phyloP scores from a whole-genome alignment of 176 grass and related monocot species.

The Urochloa ruziziensis region DNA sequence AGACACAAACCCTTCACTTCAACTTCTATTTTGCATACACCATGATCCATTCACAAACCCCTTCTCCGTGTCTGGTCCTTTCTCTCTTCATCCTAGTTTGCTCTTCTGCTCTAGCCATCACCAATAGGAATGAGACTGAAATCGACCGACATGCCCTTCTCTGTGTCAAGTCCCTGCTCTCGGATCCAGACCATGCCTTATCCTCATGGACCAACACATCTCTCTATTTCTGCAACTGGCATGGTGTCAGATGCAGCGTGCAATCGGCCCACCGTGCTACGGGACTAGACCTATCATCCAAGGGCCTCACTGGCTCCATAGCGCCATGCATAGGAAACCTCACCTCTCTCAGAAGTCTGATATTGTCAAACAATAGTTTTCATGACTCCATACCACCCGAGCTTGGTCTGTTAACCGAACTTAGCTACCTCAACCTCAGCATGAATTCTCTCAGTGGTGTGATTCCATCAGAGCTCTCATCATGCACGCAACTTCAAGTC shows the following conservation, averaged over 20 bases:
- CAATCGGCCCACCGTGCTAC: neutral
- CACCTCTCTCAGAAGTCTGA: constrained; percentile 24
- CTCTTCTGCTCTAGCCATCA: too few relatives aligned
- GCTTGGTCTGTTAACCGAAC: constrained; percentile 3
- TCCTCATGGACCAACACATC: constrained; percentile 41
- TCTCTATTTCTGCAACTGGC: constrained; percentile 41
- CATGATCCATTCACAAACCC: too few relatives aligned
- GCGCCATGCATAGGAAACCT: constrained; percentile 40
- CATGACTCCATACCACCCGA: constrained; percentile 33
- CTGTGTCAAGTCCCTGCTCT: constrained; percentile 35
- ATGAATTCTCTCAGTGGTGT: constrained; percentile 31
- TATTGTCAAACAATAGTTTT: constrained; percentile 34
- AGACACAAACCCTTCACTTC: too few relatives aligned
- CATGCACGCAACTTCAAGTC: constrained; percentile 27
- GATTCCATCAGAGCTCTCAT: constrained; percentile 34
- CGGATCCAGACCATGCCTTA: neutral
- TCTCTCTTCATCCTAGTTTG: too few relatives aligned
- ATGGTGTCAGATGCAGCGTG: constrained; percentile 28
- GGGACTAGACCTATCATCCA: constrained; percentile 32
- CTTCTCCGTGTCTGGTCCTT: too few relatives aligned
- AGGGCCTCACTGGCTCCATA: neutral
- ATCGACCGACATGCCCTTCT: constrained; percentile 37
- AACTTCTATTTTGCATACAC: too few relatives aligned
- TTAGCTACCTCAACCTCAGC: constrained; percentile 50
- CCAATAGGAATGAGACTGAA: neutral